Conservation (phyloP, 1,284 basidiomycete species). For the Cutaneotrichosporon cyanovorans region DNA sequence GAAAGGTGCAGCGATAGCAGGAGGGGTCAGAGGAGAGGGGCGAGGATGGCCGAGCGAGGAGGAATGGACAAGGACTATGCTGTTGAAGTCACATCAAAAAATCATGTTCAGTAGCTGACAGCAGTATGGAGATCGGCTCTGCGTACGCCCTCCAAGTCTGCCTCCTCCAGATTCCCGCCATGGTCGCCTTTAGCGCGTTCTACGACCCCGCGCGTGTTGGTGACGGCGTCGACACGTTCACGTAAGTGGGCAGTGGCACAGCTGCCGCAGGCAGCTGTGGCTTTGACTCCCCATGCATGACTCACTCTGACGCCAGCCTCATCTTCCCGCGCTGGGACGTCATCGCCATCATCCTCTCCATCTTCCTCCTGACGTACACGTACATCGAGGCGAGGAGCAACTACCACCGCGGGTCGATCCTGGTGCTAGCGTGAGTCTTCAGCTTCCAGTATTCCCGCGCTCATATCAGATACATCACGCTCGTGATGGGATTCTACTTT, state of each 20-base stretch:
- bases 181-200: constrained; percentile 97
- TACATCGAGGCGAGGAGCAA: constrained; percentile 98
- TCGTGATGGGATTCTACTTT: constrained; percentile 71
- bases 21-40: no score
- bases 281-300: not conserved
- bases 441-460: not conserved
- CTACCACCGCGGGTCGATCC: constrained; percentile 88
- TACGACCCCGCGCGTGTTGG: constrained; percentile 78
- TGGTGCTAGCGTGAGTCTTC: constrained; percentile 73
- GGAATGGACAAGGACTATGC: no score
- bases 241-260: constrained; percentile 52
- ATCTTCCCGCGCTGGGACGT: constrained; percentile 99
- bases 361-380: constrained; percentile 97
- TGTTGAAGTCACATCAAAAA: no score
- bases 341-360: constrained; percentile 83
- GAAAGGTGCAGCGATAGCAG: no score
- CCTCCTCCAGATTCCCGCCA: constrained; percentile 92
- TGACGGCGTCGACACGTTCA: constrained; percentile 75
- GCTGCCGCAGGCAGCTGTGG: not conserved
- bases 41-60: no score
- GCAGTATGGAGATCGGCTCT: constrained; percentile 97
- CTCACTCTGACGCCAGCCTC: constrained; percentile 54
- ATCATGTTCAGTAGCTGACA: no score
- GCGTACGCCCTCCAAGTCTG: constrained; percentile 98
- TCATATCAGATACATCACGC: constrained; percentile 61